These are phyloP conservation scores for Plantago lanceolata DNA, from an alignment of 305 asterid species.

Conservation along the genomic window DNA sequence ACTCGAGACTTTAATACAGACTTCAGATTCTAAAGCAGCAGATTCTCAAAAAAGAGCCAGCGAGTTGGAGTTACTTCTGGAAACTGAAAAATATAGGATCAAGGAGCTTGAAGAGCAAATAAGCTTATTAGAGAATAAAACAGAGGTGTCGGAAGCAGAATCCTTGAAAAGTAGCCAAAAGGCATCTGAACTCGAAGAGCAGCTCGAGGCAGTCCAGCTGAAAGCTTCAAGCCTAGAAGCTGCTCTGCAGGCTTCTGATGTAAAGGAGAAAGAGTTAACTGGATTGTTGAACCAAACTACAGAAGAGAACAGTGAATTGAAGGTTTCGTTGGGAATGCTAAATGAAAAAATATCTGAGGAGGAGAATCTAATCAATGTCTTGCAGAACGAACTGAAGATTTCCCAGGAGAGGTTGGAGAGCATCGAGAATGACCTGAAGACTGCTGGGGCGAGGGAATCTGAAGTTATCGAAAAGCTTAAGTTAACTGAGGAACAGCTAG, in stretches of 20 bases:
- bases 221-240: slow-evolving; percentile 65
- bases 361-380: slow-evolving; percentile 54
- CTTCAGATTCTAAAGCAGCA: slow-evolving; percentile 60
- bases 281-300: slow-evolving; percentile 38
- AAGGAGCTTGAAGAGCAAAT: slow-evolving; percentile 84
- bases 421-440: slow-evolving; percentile 57
- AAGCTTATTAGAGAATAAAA: slow-evolving; percentile 48
- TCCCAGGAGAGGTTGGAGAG: slow-evolving; percentile 58
- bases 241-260: slow-evolving; percentile 51
- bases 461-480: slow-evolving; percentile 61
- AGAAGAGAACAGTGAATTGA: slow-evolving; percentile 61
- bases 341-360: slow-evolving; percentile 62
- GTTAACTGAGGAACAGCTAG: slow-evolving; percentile 68
- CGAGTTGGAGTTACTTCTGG: slow-evolving; percentile 71
- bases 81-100: slow-evolving; percentile 63
- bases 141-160: slow-evolving; percentile 47
- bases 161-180: slow-evolving; percentile 37
- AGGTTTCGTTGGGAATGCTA: slow-evolving; percentile 43
- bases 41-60: slow-evolving; percentile 53
- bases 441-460: slow-evolving; percentile 50
- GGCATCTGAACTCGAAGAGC: slow-evolving; percentile 61
- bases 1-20: slow-evolving; percentile 65
- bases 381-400: slow-evolving; percentile 47
- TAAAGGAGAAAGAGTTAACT: slow-evolving; percentile 55
- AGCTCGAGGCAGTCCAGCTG: slow-evolving; percentile 49